Evolutionary conservation across 2,329 filamentous ascomycete genomes (phyloP).

Genomic region (Trichoderma sp.): DNA sequence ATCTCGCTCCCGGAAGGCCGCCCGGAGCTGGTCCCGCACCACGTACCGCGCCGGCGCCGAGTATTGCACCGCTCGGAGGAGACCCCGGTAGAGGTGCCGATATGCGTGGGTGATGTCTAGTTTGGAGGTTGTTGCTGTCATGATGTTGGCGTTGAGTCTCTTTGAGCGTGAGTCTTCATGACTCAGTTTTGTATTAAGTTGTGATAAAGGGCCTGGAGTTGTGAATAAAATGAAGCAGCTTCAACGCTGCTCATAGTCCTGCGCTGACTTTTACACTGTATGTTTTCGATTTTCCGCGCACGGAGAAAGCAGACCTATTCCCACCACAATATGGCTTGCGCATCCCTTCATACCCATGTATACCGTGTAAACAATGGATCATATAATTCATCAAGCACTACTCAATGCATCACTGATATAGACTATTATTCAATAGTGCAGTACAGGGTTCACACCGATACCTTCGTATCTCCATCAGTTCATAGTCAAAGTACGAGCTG

Average conservation of each 20-base stretch:
- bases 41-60: conserved; percentile 67
- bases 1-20: conserved; percentile 55
- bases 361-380: neutral
- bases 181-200: neutral
- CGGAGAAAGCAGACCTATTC: neutral
- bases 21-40: conserved; percentile 59
- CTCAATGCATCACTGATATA: neutral
- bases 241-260: neutral
- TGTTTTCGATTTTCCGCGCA: neutral
- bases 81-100: conserved; percentile 65
- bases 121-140: conserved; percentile 28
- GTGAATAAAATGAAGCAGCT: neutral
- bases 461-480: neutral
- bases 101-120: conserved; percentile 64
- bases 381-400: neutral
- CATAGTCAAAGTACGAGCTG: neutral
- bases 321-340: neutral
- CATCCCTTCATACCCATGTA: too few relatives aligned
- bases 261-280: neutral
- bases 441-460: too few relatives aligned
- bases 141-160: neutral
- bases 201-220: neutral
- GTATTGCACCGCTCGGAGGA: conserved; percentile 71
- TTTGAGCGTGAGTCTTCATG: neutral
- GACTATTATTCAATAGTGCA: neutral